Evolutionary conservation across 2,329 filamentous ascomycete species (phyloP), one percentile per base, ranked within the genome.

Genomic region (Colletotrichum destructivum): DNA sequence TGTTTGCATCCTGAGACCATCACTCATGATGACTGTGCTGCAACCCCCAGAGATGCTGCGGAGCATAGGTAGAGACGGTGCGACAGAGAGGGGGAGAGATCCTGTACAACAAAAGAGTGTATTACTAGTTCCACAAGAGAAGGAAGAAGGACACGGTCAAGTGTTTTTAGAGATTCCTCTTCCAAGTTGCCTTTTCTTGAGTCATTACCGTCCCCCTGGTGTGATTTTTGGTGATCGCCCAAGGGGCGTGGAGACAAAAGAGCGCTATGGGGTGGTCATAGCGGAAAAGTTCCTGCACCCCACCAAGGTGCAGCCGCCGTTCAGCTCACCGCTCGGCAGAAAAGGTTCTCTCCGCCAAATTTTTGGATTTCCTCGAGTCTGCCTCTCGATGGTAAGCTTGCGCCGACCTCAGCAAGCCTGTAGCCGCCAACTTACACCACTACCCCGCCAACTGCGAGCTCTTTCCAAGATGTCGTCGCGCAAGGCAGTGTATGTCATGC

Each of bases 381-480:
- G 51, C 23, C 44, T 54, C 18, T 54, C 15, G 31, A 35, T 49
- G 8, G 49, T 35, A 47, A 63, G 46, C 40, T 69, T 57, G 49
- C 49, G 60, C 51, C 57, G 51, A 64, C 46, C 35, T 64, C 51
- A 63, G 60, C 61, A 68, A 66, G 62, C 55, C 59, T 56, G 51
- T 60, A 47, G 23, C 64, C 49, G 61, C 52, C 67, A 64, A 60
- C 31, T 52, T 62, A 61, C 62, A 31, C 62, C 40, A 51, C 31
- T 38, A 38, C 38, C 60, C 21, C 56, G 55, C 31, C 51, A 49
- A 38, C 72, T 62, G 64, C 55, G 54, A 72, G 61, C 68, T 69
- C 62, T 74, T 71, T 70, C 73, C 76, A 86, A 79, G 62, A 90
- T 90, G 89, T 85, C 90, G 89, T 85, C 88, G 80, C 89, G 89